phyloP scores from a whole-genome alignment of 2,329 filamentous ascomycete genomes.

The Penicillium sp. region DNA sequence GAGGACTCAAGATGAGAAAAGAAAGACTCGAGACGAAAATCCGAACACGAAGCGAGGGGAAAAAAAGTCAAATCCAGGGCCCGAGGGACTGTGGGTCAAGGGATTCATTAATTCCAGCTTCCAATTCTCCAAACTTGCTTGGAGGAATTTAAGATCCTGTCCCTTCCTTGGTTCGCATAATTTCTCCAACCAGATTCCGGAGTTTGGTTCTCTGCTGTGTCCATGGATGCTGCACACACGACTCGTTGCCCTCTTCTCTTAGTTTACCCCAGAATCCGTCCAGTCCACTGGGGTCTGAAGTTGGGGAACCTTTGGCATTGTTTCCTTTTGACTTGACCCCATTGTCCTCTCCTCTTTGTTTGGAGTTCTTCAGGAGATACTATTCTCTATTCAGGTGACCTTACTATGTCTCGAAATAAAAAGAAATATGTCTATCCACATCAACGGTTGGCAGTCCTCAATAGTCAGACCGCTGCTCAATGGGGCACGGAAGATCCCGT shows the following conservation, averaged over 20 bases:
- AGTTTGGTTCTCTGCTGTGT: neutral
- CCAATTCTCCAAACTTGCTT: neutral
- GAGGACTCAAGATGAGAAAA: neutral
- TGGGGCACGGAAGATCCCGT: neutral
- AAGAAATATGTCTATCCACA: neutral
- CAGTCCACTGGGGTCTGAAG: slow-evolving; percentile 1
- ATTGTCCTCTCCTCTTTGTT: neutral
- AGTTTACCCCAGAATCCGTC: slow-evolving; percentile 1
- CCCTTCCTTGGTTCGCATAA: neutral
- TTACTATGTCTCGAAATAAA: neutral
- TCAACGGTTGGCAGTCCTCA: neutral
- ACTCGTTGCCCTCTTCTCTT: neutral
- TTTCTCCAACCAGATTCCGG: neutral
- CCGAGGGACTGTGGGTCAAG: slow-evolving; percentile 15
- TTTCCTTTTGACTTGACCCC: neutral
- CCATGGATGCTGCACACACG: neutral
- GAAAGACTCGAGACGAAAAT: slow-evolving; percentile 8
- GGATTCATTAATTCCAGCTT: slow-evolving; percentile 11
- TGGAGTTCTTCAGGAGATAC: neutral
- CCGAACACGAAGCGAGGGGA: slow-evolving; percentile 15
- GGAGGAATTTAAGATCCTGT: neutral
- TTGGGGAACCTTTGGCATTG: neutral
- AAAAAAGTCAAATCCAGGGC: slow-evolving; percentile 14
- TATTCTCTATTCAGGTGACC: neutral
- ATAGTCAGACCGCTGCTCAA: neutral